Conservation (phyloP, 2,329 filamentous ascomycete genomes). For the Meredithiella fracta region DNA sequence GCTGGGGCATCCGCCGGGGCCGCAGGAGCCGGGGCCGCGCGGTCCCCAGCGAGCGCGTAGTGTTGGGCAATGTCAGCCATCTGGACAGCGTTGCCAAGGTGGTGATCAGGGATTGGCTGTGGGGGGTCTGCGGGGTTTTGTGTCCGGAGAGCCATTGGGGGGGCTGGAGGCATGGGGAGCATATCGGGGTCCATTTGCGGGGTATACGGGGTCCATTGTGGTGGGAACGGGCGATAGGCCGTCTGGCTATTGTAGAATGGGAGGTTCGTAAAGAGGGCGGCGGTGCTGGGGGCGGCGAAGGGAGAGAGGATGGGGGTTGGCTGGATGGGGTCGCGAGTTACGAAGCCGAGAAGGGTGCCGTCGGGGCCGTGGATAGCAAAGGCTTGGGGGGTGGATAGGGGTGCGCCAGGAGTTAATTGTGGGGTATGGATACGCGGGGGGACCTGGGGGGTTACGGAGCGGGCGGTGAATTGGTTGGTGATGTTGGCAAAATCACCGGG, state of each 20-base stretch:
- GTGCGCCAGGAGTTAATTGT: neutral
- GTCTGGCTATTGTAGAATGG: neutral
- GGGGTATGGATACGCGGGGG: constrained; percentile 10
- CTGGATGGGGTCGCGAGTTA: constrained; percentile 3
- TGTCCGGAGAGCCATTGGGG: neutral
- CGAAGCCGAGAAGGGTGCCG: constrained; percentile 4
- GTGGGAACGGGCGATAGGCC: neutral
- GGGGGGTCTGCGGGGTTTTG: neutral
- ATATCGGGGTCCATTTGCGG: neutral
- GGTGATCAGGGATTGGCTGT: neutral
- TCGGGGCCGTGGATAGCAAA: constrained; percentile 3
- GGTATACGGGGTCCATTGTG: neutral
- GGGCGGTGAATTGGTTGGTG: neutral
- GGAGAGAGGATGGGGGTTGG: neutral
- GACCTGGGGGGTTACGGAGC: neutral
- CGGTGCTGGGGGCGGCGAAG: neutral
- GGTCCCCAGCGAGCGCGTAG: neutral
- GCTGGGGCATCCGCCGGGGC: neutral
- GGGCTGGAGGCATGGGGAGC: neutral
- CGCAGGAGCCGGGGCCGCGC: neutral
- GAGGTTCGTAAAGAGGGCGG: neutral
- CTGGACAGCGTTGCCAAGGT: neutral
- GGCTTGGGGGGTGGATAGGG: constrained; percentile 1
- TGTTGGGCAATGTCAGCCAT: neutral
- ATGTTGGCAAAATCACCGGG: neutral